Conservation (phyloP, 2,329 filamentous ascomycete genomes). For the Botrytis galanthina region DNA sequence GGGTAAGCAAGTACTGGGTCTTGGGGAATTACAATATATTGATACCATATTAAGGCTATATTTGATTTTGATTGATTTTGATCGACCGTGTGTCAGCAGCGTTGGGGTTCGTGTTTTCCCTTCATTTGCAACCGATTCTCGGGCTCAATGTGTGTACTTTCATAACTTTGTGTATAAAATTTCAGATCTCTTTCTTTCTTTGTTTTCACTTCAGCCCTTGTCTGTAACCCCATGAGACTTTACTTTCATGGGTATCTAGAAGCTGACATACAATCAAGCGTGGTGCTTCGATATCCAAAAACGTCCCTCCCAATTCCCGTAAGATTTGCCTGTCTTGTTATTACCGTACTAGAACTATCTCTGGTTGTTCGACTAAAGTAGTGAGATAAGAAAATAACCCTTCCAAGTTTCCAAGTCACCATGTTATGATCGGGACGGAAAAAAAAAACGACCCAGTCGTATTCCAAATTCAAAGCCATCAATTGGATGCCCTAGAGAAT, state of each 20-base stretch:
- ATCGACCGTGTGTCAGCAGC: slow-evolving; percentile 6
- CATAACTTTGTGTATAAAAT: neutral
- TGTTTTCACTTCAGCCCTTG: neutral
- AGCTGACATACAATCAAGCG: slow-evolving; percentile 6
- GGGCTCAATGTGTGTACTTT: neutral
- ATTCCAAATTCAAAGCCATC: neutral
- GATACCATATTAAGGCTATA: slow-evolving; percentile 20
- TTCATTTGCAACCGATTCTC: neutral
- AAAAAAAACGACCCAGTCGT: neutral
- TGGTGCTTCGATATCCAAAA: slow-evolving; percentile 18
- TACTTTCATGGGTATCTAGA: slow-evolving; percentile 8
- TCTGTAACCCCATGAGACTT: neutral
- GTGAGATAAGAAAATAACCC: slow-evolving; percentile 1
- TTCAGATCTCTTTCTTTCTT: neutral
- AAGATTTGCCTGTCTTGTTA: slow-evolving; percentile 1
- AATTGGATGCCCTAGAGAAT: neutral
- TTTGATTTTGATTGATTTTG: slow-evolving; percentile 9
- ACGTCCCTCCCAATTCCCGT: neutral
- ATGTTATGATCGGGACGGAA: neutral
- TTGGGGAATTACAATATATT: slow-evolving; percentile 16
- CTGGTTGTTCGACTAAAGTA: neutral
- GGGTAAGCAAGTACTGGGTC: slow-evolving; percentile 5
- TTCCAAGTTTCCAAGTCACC: neutral
- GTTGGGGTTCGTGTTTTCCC: neutral
- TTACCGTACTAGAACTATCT: neutral